These are phyloP conservation scores for Pinus tabuliformis DNA, from an alignment of 75 land plant genomes.

Conservation along the genomic window DNA sequence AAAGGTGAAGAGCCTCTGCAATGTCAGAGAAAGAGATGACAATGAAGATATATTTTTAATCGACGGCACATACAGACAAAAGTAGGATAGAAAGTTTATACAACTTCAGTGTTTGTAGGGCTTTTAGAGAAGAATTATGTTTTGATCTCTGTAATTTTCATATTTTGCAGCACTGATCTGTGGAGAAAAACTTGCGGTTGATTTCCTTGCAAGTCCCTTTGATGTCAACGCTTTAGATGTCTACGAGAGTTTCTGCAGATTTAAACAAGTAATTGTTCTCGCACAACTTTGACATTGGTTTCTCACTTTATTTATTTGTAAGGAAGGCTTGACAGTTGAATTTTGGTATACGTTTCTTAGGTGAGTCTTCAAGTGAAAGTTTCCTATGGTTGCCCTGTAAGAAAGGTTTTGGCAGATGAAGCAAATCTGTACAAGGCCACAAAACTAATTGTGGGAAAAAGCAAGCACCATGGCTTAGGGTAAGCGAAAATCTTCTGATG, in stretches of 20 bases:
- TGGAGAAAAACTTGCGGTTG: not conserved
- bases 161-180: not conserved
- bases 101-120: not conserved
- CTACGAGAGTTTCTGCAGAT: slow-evolving; percentile 13
- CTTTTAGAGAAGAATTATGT: not conserved
- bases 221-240: slow-evolving; percentile 4
- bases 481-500: slow-evolving; percentile 16
- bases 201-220: slow-evolving; percentile 2
- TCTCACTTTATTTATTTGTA: not conserved
- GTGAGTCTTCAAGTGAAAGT: slow-evolving; percentile 50
- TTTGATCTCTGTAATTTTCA: not conserved
- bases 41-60: slow-evolving; percentile 3
- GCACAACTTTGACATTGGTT: not conserved
- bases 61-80: not conserved
- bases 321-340: not conserved
- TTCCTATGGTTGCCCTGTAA: slow-evolving; percentile 46
- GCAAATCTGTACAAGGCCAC: slow-evolving; percentile 49
- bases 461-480: slow-evolving; percentile 49
- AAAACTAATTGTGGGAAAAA: slow-evolving; percentile 62
- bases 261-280: slow-evolving; percentile 8
- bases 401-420: slow-evolving; percentile 59
- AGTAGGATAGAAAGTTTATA: not conserved
- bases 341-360: slow-evolving; percentile 25
- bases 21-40: not conserved
- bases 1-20: not conserved